These are phyloP conservation scores for Trichophyton schoenleinii DNA, from an alignment of 2,329 filamentous ascomycete species.

Conservation along the genomic window DNA sequence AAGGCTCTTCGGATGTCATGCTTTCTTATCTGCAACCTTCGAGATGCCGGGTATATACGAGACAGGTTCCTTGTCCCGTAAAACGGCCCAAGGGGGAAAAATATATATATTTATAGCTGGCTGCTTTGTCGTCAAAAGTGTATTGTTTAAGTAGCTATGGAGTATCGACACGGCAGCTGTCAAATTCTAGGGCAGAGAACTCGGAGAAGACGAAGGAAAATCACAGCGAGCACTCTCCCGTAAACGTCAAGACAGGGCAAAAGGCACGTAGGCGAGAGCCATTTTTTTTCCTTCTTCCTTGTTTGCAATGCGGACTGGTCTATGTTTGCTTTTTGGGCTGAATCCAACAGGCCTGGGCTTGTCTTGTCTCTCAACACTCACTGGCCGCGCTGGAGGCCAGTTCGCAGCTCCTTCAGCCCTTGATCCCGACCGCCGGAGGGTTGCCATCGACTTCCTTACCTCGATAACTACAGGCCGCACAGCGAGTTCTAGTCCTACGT, in stretches of 20 bases:
- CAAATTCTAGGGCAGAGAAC: not conserved
- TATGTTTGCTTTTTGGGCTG: conserved; percentile 1
- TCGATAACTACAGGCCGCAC: not conserved
- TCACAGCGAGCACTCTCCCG: not conserved
- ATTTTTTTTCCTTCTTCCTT: not conserved
- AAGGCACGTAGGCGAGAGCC: not conserved
- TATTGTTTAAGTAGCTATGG: no score
- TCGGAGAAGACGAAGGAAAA: not conserved
- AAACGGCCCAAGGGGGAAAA: not conserved
- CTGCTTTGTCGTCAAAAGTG: no score
- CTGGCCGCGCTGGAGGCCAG: not conserved
- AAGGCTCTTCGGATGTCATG: not conserved
- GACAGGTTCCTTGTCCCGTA: not conserved
- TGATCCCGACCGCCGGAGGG: not conserved
- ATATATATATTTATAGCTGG: not conserved
- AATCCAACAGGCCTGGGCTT: not conserved
- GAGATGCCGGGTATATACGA: not conserved
- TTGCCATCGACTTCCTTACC: no score
- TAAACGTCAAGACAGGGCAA: not conserved
- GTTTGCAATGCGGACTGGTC: not conserved
- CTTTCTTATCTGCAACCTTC: not conserved
- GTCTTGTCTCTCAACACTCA: not conserved
- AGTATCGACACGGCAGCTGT: not conserved
- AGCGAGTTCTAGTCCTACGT: no score
- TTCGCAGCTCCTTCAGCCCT: not conserved